Evolutionary conservation across 352 stramenopile species (phyloP).

Genomic region (Globisporangium alternatum): DNA sequence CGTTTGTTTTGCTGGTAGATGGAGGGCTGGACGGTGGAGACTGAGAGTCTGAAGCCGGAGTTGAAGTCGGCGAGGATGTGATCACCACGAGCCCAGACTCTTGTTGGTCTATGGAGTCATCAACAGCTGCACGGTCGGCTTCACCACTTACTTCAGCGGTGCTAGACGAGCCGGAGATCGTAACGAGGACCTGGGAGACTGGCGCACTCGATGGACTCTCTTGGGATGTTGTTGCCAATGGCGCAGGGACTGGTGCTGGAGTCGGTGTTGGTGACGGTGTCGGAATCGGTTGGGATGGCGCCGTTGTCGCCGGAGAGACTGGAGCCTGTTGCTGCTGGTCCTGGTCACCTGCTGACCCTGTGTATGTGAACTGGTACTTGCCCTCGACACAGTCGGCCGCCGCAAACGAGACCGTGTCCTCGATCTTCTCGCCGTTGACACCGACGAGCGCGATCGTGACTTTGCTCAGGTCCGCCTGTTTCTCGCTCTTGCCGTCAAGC

Average conservation of each 20-base stretch:
- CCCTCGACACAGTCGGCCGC: conserved; percentile 44
- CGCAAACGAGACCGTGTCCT: conserved; percentile 55
- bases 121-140: background rate
- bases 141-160: background rate
- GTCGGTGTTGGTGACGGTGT: background rate
- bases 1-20: conserved; percentile 11
- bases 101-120: background rate
- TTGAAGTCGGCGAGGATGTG: background rate
- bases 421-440: conserved; percentile 49
- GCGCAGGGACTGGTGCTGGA: background rate
- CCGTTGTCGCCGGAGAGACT: background rate
- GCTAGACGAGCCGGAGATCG: background rate
- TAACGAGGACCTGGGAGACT: background rate
- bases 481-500: conserved; percentile 39
- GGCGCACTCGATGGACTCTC: conserved; percentile 6
- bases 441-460: conserved; percentile 43
- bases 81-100: background rate
- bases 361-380: conserved; percentile 34
- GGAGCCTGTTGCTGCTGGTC: conserved; percentile 6
- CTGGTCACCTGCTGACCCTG: conserved; percentile 6
- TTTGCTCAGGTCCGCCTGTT: conserved; percentile 34
- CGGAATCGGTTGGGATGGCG: background rate
- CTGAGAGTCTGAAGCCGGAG: background rate
- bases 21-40: background rate
- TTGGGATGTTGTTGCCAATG: background rate